These are phyloP conservation scores for Datura wrightii DNA, from an alignment of 257 asterid species.

Conservation along the genomic window DNA sequence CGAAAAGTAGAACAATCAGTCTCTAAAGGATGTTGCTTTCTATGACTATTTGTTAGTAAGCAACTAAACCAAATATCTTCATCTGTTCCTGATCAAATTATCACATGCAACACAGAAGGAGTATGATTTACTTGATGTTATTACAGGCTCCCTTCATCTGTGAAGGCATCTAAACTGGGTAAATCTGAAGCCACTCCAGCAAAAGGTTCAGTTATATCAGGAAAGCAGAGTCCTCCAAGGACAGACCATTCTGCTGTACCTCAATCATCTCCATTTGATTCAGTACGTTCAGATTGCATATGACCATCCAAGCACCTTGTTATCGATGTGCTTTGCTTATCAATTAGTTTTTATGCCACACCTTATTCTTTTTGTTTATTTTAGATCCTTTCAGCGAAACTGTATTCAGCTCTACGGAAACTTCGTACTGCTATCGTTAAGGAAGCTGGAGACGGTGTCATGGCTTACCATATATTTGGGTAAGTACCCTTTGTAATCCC, in stretches of 20 bases:
- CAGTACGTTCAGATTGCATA: conserved; percentile 51
- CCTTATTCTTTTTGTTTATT: conserved; percentile 12
- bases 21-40: conserved; percentile 22
- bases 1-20: neutral
- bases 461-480: conserved; percentile 78
- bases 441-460: conserved; percentile 67
- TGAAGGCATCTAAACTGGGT: conserved; percentile 59
- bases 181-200: conserved; percentile 73
- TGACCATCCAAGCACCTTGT: conserved; percentile 1
- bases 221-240: conserved; percentile 50
- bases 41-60: conserved; percentile 10
- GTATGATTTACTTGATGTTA: conserved; percentile 29
- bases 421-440: conserved; percentile 65
- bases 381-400: conserved; percentile 71
- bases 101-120: conserved; percentile 11
- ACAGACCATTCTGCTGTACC: conserved; percentile 53
- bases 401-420: conserved; percentile 60
- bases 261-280: conserved; percentile 54
- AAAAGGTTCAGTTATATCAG: conserved; percentile 64
- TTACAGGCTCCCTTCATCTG: conserved; percentile 70
- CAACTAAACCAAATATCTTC: conserved; percentile 19
- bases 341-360: conserved; percentile 16
- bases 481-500: conserved; percentile 36
- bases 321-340: conserved; percentile 12
- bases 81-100: conserved; percentile 15